These are phyloP conservation scores for Clonostachys rosea DNA, from an alignment of 2,329 filamentous ascomycete genomes.

Conservation along the genomic window DNA sequence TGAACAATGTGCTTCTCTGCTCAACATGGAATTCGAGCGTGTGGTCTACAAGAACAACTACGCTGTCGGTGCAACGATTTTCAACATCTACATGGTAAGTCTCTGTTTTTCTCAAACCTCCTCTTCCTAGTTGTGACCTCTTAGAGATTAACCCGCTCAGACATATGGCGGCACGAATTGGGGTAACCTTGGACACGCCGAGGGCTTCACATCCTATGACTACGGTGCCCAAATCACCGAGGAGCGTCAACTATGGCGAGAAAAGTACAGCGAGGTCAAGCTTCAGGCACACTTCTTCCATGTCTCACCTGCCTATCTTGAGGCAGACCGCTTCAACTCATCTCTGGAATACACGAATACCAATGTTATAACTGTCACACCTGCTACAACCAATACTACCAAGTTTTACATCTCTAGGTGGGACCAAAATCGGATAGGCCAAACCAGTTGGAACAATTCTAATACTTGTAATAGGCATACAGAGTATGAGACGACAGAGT, in stretches of 20 bases:
- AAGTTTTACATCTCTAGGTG: conserved; percentile 4
- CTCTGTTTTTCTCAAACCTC: background rate
- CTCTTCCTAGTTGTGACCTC: background rate
- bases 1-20: conserved; percentile 56
- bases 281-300: conserved; percentile 5
- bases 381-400: conserved; percentile 3
- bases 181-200: conserved; percentile 66
- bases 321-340: conserved; percentile 1
- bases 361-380: conserved; percentile 1
- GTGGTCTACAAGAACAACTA: conserved; percentile 73
- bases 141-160: conserved; percentile 14
- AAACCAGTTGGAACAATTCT: too few relatives aligned
- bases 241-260: conserved; percentile 21
- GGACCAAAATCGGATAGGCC: too few relatives aligned
- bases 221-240: conserved; percentile 5
- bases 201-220: conserved; percentile 23
- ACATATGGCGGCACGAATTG: conserved; percentile 72
- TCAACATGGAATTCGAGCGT: conserved; percentile 64
- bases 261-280: conserved; percentile 6
- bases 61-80: conserved; percentile 55
- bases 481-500: background rate
- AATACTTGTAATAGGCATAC: conserved; percentile 1
- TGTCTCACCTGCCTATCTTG: conserved; percentile 3
- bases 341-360: conserved; percentile 3
- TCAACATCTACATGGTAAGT: conserved; percentile 67